Evolutionary conservation across 2,329 filamentous ascomycete genomes (phyloP).

Genomic region (Trichoderma afroharzianum): DNA sequence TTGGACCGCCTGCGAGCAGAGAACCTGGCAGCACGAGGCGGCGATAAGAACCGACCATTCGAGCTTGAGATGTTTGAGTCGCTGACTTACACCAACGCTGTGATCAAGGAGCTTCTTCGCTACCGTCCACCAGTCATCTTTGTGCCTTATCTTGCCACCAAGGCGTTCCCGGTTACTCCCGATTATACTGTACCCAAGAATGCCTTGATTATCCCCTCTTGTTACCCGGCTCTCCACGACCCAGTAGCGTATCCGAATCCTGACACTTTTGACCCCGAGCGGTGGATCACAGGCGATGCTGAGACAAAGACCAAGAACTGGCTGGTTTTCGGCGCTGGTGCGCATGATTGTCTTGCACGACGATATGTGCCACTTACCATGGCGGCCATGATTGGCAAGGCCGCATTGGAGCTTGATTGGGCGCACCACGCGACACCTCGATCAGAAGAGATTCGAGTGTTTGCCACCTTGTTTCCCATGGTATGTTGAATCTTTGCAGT

Average conservation of each 20-base stretch:
- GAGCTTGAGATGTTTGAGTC: slow-evolving; percentile 7
- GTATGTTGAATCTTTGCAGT: not conserved
- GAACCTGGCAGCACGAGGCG: not conserved
- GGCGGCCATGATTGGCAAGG: slow-evolving; percentile 9
- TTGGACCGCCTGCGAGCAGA: slow-evolving; percentile 1
- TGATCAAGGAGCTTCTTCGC: slow-evolving; percentile 4
- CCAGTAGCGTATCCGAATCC: not conserved
- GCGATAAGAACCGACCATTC: not conserved
- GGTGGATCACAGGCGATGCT: slow-evolving; percentile 5
- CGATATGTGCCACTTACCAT: slow-evolving; percentile 5
- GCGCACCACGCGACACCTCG: not conserved
- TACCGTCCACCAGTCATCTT: slow-evolving; percentile 8
- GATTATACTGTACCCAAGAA: slow-evolving; percentile 6
- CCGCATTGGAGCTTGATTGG: slow-evolving; percentile 1
- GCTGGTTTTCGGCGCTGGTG: not conserved
- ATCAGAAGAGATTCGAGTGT: slow-evolving; percentile 7
- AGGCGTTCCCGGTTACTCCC: slow-evolving; percentile 6
- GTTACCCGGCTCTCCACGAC: slow-evolving; percentile 7
- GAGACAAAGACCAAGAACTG: slow-evolving; percentile 10
- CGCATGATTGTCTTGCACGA: slow-evolving; percentile 8
- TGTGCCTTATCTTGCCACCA: not conserved
- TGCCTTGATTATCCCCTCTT: slow-evolving; percentile 1
- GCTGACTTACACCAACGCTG: slow-evolving; percentile 4
- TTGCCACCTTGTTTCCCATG: slow-evolving; percentile 8
- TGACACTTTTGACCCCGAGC: slow-evolving; percentile 1